Evolutionary conservation across 2,329 filamentous ascomycete species (phyloP), one percentile per base, ranked within the genome.

Genomic region (Ceratocystis papillata): DNA sequence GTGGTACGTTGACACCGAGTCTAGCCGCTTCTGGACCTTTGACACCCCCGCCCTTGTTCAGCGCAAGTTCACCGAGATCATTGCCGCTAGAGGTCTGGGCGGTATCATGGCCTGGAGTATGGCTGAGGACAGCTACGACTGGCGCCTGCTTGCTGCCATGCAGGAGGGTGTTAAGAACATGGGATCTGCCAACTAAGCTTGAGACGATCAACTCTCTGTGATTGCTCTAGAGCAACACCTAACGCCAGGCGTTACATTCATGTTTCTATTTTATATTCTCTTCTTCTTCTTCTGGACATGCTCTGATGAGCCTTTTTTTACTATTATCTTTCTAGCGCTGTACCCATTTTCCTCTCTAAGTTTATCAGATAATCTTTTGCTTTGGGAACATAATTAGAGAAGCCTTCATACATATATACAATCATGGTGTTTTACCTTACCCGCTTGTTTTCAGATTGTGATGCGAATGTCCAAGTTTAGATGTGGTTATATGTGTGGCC

Each of bases 21-120:
- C 82, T 69, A 75, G 80, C 64, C 72, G 86, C 37, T 91, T 87
- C 80, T 91, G 88, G 88, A 86, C 86, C 0, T 90, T 85, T 77
- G 88, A 91, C 67, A 88, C 85, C 0, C 77, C 80, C 0, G 77
- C 78, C 5, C 78, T 84, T 10, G 84, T 91, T 63, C 70, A 73
- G 10, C 76, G 77, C 67, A 91, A 90, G 75, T 83, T 89, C 67
- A 75, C 78, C 2, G 73, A 80, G 3, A 79, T 90, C 45, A 78
- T 89, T 1, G 75, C 77, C 33, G 76, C 77, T 33, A 79, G 80
- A 72, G 73, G 76, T 0, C 73, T 90, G 0, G 87, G 87, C 0
- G 88, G 88, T 20, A 83, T 88, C 3, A 89, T 90, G 79, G 87
- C 87, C 0, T 90, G 87, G 87, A 86, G 85, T 22, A 71, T 90